Evolutionary conservation across 2,329 filamentous ascomycete genomes (phyloP).

Genomic region (Sporothrix brasiliensis): DNA sequence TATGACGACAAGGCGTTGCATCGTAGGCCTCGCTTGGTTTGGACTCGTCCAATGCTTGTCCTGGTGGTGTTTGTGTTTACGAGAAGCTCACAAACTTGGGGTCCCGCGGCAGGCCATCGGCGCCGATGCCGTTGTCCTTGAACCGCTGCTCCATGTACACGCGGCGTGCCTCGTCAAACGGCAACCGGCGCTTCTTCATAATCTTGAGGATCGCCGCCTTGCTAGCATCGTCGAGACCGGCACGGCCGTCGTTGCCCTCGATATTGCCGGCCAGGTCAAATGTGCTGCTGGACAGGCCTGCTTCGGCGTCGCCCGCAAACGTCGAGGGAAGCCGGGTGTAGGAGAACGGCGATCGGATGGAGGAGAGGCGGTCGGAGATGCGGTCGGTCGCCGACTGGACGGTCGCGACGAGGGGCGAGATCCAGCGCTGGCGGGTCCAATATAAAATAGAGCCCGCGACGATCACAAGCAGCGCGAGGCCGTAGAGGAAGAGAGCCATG

Average conservation of each 20-base stretch:
- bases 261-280: slow-evolving; percentile 86
- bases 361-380: slow-evolving; percentile 54
- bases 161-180: slow-evolving; percentile 88
- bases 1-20: not conserved
- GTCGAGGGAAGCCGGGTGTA: slow-evolving; percentile 79
- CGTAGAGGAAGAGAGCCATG: slow-evolving; percentile 84
- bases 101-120: slow-evolving; percentile 84
- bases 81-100: slow-evolving; percentile 96
- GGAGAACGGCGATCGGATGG: slow-evolving; percentile 48
- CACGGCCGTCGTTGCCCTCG: slow-evolving; percentile 73
- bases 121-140: slow-evolving; percentile 81
- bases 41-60: not conserved
- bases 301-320: slow-evolving; percentile 84
- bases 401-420: slow-evolving; percentile 64
- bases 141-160: slow-evolving; percentile 86
- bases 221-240: slow-evolving; percentile 76
- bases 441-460: slow-evolving; percentile 75
- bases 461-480: slow-evolving; percentile 70
- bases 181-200: slow-evolving; percentile 82
- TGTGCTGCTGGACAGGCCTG: slow-evolving; percentile 77
- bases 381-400: slow-evolving; percentile 37
- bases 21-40: not conserved
- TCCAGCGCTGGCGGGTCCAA: slow-evolving; percentile 78
- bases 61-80: slow-evolving; percentile 43
- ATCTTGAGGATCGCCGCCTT: slow-evolving; percentile 85